phyloP scores from a whole-genome alignment of 78 protist genomes.

The Anaeramoeba ignava region DNA sequence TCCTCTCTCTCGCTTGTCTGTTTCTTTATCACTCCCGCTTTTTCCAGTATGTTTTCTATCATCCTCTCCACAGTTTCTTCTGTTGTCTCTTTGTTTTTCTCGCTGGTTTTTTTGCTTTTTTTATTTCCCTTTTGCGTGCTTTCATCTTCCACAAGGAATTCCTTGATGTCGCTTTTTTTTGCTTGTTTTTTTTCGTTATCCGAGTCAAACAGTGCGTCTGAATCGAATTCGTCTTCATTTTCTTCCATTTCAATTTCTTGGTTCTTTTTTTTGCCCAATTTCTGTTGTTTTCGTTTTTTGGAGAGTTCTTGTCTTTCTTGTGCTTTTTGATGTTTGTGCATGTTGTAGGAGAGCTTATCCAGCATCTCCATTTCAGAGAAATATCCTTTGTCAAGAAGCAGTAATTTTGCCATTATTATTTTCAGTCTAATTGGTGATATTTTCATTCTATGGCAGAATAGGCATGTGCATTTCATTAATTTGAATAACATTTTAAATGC shows the following conservation, averaged over 20 bases:
- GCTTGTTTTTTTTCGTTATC: too few relatives aligned
- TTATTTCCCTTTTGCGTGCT: constrained; percentile 5
- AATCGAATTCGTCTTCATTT: too few relatives aligned
- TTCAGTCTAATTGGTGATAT: not conserved
- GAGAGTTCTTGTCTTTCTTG: not conserved
- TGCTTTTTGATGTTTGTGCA: not conserved
- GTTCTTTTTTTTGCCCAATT: too few relatives aligned
- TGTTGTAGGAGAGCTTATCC: not conserved
- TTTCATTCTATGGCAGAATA: constrained; percentile 48
- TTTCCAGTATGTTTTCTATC: not conserved
- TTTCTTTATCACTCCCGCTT: too few relatives aligned
- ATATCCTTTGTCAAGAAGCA: not conserved
- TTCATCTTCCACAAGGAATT: not conserved
- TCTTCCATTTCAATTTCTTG: too few relatives aligned
- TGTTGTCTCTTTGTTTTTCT: not conserved
- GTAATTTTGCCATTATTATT: not conserved
- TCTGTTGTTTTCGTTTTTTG: too few relatives aligned
- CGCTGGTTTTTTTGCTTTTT: constrained; percentile 5
- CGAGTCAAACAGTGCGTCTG: too few relatives aligned
- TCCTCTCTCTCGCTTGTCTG: too few relatives aligned
- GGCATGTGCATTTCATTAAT: constrained; percentile 56
- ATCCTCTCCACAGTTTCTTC: constrained; percentile 1
- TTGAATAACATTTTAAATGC: constrained; percentile 29
- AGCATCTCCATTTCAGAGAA: not conserved
- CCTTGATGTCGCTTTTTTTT: not conserved